Base-by-base conservation (phyloP, 2,329 filamentous ascomycete species). In the Calonectria crousiana region DNA sequence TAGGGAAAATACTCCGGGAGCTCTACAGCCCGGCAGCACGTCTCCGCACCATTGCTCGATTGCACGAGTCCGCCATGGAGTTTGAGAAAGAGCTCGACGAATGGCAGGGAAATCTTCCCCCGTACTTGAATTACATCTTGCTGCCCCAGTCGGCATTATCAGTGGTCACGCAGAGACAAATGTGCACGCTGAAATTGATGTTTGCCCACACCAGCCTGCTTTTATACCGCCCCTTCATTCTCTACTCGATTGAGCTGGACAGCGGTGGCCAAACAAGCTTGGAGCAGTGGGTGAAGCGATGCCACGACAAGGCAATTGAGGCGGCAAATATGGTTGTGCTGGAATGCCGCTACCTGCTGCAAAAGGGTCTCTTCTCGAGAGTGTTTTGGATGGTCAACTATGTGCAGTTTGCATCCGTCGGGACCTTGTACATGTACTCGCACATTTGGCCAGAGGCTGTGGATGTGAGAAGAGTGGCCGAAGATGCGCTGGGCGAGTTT, bases 341-440 rank as follows among this genome's bases (percentile, higher is more conserved):
- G 4, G 49, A 67, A 30, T 67, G 65, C 26, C 65, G 34, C 18
- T 67, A 67, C 20, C 49, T 67, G 3, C n/a, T 67, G 11, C 65
- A 67, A 16, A 52, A 41, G 36, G 65, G 65, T 1, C 34, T 67
- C 14, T 67, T 67, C 65, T 67, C 65, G 9, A 67, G 65, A 11
- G 49, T 67, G 5, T 67, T 67, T 8, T 67, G 34, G 65, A 67
- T 67, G 65, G 65, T 67, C 23, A 67, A 67, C 16, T 67, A 67
- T 30, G 49, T 67, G 14, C 65, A 67, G 9, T 67, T 67, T 44
- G 65, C 65, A 6, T 67, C 49, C 65, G 56, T 53, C 26, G 65
- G 65, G 13, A 67, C 49, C 9, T 34, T 67, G 49, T 56, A 56
- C 34, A 67, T 67, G 65, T 67, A 67, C 26, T 67, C 65, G 14